These are phyloP conservation scores for Mucor racemosus DNA, from an alignment of 371 early-diverging fungal species.

Conservation along the genomic window DNA sequence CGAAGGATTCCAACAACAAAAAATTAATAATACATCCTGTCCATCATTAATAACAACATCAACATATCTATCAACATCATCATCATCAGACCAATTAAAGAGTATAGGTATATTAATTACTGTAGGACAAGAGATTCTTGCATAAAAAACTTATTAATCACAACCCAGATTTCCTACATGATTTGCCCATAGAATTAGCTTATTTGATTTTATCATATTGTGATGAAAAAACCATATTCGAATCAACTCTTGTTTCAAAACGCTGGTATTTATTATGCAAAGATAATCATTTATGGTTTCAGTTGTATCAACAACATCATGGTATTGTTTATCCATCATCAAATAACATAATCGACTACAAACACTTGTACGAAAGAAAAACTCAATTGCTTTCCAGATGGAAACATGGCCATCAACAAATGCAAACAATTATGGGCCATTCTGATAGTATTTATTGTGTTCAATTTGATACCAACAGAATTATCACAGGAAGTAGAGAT, in stretches of 20 bases:
- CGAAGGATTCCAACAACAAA: conserved; percentile 24
- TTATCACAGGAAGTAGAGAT: conserved; percentile 93
- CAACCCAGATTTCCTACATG: conserved; percentile 15
- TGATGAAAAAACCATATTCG: conserved; percentile 11
- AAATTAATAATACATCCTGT: conserved; percentile 9
- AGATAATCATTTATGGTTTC: conserved; percentile 25
- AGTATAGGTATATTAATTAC: not conserved
- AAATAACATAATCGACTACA: conserved; percentile 6
- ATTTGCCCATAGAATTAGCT: conserved; percentile 19
- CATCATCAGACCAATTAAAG: not conserved
- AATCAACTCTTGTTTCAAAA: conserved; percentile 7
- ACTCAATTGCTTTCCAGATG: conserved; percentile 21
- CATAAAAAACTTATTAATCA: not conserved
- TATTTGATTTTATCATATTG: conserved; percentile 20
- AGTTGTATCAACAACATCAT: conserved; percentile 15
- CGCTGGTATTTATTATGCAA: conserved; percentile 17
- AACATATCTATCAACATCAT: not conserved
- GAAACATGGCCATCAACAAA: conserved; percentile 10
- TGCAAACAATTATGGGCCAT: conserved; percentile 68
- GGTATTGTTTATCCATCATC: not conserved
- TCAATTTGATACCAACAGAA: conserved; percentile 76
- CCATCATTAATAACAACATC: conserved; percentile 3
- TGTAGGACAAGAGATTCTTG: not conserved
- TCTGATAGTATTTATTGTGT: conserved; percentile 91
- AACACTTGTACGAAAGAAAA: conserved; percentile 14